Base-by-base conservation (phyloP, 2,329 filamentous ascomycete genomes). In the Fusarium sp. region DNA sequence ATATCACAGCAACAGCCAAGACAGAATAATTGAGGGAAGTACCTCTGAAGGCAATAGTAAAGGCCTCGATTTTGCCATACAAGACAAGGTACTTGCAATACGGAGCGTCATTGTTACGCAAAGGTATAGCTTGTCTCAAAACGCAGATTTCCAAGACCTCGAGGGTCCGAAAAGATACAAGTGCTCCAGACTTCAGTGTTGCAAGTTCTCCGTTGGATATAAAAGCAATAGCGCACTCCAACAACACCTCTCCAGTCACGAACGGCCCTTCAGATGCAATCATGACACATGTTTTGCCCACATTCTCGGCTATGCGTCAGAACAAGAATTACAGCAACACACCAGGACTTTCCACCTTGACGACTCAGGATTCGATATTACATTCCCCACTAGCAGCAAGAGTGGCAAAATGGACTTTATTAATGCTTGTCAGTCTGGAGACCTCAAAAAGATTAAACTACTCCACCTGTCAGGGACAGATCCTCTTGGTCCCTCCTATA, bases 41-140 rank as follows among this genome's bases (percentile, higher is more conserved):
- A 4, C 24, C 5, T 6, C 24, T 24, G 24, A 24, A 4, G 24
- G 6, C 3, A 24, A 24, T 6, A 24, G 5, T 5, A 24, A 24
- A 24, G 5, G 4, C 5, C 24, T 24, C 6, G 24, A 24, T 6
- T 5, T 24, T 1, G 24, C 27, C 2, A 34, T 41, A 3, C 6
- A 43, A n/a, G 22, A 22, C 0, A 20, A 4, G 0, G 34, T 58
- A 1, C 2, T 3, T 5, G 2, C 0, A 6, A n/a, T 32, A 1
- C 27, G 47, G 3, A n/a, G 1, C 0, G 0, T n/a, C 0, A 11
- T 27, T 0, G 1, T 3, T 0, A n/a, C 5, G 11, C 1, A 0
- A 3, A 2, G 0, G 5, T 6, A 4, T 24, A 24, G 24, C 24
- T 13, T 13, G 12, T 30, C 29, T 6, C 6, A 15, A 5, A 13